A percentile compares a stretch with the other conserved stretches of the same genome.
Evolutionary conservation across 2,329 filamentous ascomycete species (phyloP).

Genomic region (Claviceps maximensis): DNA sequence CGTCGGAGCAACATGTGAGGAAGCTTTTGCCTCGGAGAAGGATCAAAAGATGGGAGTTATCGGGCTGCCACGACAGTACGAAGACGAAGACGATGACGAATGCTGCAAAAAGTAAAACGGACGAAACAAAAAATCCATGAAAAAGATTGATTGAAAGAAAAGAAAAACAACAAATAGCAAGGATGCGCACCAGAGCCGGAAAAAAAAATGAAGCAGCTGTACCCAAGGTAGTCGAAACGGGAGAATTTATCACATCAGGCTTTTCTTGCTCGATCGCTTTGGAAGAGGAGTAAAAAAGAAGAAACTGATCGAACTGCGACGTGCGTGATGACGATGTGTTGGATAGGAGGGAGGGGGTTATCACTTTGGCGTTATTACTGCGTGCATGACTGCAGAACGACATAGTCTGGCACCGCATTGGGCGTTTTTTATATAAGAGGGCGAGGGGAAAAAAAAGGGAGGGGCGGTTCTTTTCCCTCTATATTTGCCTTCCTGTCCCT

Average conservation of each 20-base stretch:
- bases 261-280: no score
- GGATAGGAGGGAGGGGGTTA: background rate
- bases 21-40: slow-evolving; percentile 32
- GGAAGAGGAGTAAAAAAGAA: no score
- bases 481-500: background rate
- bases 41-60: slow-evolving; percentile 30
- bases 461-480: background rate
- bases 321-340: background rate
- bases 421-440: no score
- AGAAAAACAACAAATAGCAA: background rate
- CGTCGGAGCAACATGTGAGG: background rate
- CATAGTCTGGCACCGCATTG: background rate
- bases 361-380: background rate
- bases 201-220: background rate
- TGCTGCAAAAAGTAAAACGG: slow-evolving; percentile 11
- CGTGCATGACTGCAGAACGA: background rate
- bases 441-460: no score
- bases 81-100: slow-evolving; percentile 12
- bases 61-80: slow-evolving; percentile 16
- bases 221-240: no score
- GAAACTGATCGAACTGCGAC: background rate
- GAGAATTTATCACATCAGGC: no score
- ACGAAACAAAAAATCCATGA: no score
- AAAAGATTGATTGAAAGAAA: background rate
- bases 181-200: background rate